Percentiles rank a stretch among this genome's conserved stretches.
Evolutionary conservation across 805 yeast genomes (phyloP).

Genomic region (Nakazawaea sp.): DNA sequence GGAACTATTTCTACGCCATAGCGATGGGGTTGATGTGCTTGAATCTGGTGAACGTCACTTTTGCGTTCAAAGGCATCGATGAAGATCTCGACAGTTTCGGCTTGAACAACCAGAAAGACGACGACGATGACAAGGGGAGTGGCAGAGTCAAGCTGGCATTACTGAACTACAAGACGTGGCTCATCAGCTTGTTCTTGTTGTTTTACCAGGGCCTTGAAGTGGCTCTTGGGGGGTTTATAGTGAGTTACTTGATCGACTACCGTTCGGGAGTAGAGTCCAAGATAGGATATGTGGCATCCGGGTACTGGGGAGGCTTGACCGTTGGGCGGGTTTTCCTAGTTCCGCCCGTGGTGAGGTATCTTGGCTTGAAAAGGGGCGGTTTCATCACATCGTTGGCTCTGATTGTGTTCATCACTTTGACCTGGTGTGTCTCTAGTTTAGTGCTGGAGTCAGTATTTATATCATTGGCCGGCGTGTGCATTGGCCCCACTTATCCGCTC

Average conservation of each 20-base stretch:
- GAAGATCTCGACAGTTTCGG: conserved; percentile 21
- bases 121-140: conserved; percentile 5
- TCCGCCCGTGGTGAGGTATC: conserved; percentile 16
- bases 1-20: conserved; percentile 30
- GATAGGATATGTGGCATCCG: conserved; percentile 27
- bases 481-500: conserved; percentile 27
- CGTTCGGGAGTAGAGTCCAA: conserved; percentile 16
- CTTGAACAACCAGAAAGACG: conserved; percentile 3
- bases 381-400: conserved; percentile 17
- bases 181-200: conserved; percentile 23
- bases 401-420: conserved; percentile 18
- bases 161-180: conserved; percentile 19
- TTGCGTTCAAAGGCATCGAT: conserved; percentile 38
- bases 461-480: conserved; percentile 23
- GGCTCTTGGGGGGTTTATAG: conserved; percentile 28
- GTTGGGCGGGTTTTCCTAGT: conserved; percentile 26
- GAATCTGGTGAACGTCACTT: conserved; percentile 20
- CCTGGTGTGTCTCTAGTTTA: conserved; percentile 23
- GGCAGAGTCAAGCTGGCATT: conserved; percentile 4
- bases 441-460: conserved; percentile 21
- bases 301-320: conserved; percentile 29
- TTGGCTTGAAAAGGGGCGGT: conserved; percentile 23
- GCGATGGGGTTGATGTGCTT: conserved; percentile 21
- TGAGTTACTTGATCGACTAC: conserved; percentile 25
- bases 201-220: conserved; percentile 31